These are phyloP conservation scores for Boletus tomentosulus DNA, from an alignment of 768 basidiomycete species.

Conservation along the genomic window DNA sequence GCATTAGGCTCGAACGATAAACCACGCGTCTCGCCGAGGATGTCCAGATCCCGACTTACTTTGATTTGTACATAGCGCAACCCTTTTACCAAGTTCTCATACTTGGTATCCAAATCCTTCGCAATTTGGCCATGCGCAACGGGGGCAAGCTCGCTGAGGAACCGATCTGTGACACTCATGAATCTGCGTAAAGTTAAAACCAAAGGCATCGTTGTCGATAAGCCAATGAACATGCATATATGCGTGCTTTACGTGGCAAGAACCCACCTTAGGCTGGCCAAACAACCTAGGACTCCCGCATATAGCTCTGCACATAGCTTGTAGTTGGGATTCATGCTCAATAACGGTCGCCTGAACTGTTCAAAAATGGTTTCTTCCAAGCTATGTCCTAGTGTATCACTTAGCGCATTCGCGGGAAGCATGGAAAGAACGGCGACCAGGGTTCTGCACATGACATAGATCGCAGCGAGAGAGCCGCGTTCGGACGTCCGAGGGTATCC, in stretches of 20 bases:
- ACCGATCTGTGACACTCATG: constrained; percentile 88
- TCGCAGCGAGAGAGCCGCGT: constrained; percentile 75
- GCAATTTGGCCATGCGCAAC: constrained; percentile 70
- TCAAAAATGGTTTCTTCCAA: constrained; percentile 90
- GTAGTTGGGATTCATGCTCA: constrained; percentile 69
- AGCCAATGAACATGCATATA: background rate
- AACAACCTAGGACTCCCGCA: constrained; percentile 77
- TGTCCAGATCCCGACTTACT: constrained; percentile 34
- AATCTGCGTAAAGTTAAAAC: constrained; percentile 47
- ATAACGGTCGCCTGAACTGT: constrained; percentile 66
- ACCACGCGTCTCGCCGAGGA: background rate
- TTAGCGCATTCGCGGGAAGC: constrained; percentile 72
- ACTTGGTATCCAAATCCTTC: constrained; percentile 77
- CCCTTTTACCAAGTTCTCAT: constrained; percentile 81
- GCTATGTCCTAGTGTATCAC: constrained; percentile 70
- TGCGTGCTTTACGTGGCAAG: background rate
- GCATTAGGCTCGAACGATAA: background rate
- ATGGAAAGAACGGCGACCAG: constrained; percentile 72
- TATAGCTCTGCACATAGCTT: constrained; percentile 78
- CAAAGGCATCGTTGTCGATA: background rate
- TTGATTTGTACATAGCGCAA: constrained; percentile 81
- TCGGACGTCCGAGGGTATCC: constrained; percentile 41
- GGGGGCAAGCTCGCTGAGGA: constrained; percentile 73
- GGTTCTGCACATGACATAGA: constrained; percentile 87
- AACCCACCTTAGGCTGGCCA: constrained; percentile 74